Conservation (phyloP, 306 rosid species). For the Vigna angularis region DNA sequence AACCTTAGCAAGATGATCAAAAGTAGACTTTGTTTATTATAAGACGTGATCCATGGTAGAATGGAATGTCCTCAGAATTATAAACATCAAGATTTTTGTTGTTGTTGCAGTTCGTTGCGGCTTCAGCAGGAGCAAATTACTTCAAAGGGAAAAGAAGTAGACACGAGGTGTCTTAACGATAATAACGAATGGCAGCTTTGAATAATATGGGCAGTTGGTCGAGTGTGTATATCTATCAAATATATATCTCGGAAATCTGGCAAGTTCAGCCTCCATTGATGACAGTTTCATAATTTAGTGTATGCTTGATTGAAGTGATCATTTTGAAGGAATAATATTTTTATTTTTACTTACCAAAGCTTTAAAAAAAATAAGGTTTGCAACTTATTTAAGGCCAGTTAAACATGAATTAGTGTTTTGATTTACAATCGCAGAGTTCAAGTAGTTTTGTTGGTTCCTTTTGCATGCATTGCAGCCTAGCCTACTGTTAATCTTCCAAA, state of each 20-base stretch:
- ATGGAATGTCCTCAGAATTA: too few relatives aligned
- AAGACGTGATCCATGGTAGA: too few relatives aligned
- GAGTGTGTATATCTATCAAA: neutral
- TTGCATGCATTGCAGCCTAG: neutral
- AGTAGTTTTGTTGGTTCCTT: neutral
- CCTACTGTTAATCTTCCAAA: too few relatives aligned
- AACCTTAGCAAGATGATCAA: too few relatives aligned
- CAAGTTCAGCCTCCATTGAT: neutral
- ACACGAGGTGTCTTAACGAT: neutral
- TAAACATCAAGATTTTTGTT: too few relatives aligned
- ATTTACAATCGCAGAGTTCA: neutral
- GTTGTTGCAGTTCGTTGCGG: slow-evolving; percentile 4
- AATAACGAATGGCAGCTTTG: slow-evolving; percentile 26
- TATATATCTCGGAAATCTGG: neutral
- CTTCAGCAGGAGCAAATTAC: slow-evolving; percentile 19
- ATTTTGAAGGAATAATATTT: neutral
- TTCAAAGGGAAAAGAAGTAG: slow-evolving; percentile 28
- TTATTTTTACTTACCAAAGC: neutral
- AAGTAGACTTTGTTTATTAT: too few relatives aligned
- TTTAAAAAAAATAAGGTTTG: neutral
- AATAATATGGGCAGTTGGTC: neutral
- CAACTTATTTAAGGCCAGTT: too few relatives aligned
- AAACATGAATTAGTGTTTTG: neutral
- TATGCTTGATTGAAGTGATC: neutral
- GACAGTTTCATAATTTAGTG: neutral